phyloP scores from a whole-genome alignment of 2,329 filamentous ascomycete species.

The Ascosphaera apis region DNA sequence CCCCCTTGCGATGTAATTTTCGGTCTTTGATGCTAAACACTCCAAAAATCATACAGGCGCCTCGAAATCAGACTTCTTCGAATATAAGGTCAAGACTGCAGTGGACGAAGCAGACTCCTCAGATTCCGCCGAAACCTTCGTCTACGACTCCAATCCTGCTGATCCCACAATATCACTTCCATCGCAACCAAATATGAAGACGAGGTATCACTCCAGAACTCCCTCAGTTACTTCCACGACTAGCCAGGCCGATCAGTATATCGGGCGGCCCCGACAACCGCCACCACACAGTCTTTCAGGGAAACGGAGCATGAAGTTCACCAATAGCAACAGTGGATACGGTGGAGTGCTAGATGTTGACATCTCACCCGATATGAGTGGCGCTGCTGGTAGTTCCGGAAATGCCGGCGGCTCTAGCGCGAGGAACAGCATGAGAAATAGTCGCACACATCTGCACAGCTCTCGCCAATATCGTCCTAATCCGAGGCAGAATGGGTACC shows the following conservation, averaged over 20 bases:
- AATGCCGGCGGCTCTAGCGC: constrained; percentile 36
- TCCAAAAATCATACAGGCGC: constrained; percentile 36
- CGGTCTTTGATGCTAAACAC: constrained; percentile 6
- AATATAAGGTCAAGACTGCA: constrained; percentile 85
- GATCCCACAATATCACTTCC: constrained; percentile 21
- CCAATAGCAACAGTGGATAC: constrained; percentile 40
- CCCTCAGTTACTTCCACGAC: constrained; percentile 69
- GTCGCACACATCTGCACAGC: constrained; percentile 29
- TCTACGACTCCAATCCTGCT: constrained; percentile 89
- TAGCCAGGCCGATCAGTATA: constrained; percentile 24
- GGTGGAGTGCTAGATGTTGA: no score
- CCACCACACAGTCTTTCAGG: constrained; percentile 38
- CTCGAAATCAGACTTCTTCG: constrained; percentile 94
- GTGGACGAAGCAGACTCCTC: constrained; percentile 92
- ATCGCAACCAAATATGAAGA: constrained; percentile 29
- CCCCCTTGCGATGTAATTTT: background rate
- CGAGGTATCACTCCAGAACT: constrained; percentile 75
- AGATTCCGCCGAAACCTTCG: constrained; percentile 94
- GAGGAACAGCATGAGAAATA: constrained; percentile 26
- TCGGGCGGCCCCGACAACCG: constrained; percentile 33
- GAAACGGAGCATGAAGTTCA: constrained; percentile 94
- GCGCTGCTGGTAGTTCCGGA: constrained; percentile 42
- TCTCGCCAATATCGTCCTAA: constrained; percentile 57
- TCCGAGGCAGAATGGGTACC: constrained; percentile 45
- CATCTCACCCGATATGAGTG: constrained; percentile 19